These are phyloP conservation scores for Panaeolus papilionaceus DNA, from an alignment of 768 basidiomycete genomes.

Conservation along the genomic window DNA sequence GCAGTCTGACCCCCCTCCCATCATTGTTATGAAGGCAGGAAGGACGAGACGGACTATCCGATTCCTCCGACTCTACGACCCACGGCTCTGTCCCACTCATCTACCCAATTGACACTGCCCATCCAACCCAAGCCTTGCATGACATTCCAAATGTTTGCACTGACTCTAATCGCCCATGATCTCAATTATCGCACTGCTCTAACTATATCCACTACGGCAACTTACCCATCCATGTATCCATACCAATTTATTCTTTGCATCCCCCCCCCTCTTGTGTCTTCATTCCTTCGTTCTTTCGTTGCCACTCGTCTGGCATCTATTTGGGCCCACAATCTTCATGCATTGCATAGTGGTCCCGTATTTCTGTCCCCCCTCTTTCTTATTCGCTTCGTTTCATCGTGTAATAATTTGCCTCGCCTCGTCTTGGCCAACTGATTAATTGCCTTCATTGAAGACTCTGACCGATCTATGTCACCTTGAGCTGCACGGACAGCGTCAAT, in stretches of 20 bases:
- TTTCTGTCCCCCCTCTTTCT: neutral
- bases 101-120: neutral
- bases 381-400: conserved; percentile 8
- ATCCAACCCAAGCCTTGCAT: neutral
- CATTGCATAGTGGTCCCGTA: neutral
- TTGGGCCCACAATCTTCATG: neutral
- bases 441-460: neutral
- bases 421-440: conserved; percentile 2
- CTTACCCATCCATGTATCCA: conserved; percentile 21
- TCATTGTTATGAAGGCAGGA: neutral
- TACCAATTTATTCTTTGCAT: conserved; percentile 19
- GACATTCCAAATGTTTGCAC: conserved; percentile 5
- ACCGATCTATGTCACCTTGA: neutral
- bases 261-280: neutral
- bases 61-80: conserved; percentile 5
- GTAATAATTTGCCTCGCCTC: neutral
- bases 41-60: conserved; percentile 15
- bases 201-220: conserved; percentile 10
- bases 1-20: neutral
- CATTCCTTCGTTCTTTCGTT: neutral
- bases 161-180: neutral
- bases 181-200: conserved; percentile 1
- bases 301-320: neutral
- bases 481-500: conserved; percentile 1
- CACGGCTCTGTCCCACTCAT: neutral